Conservation (phyloP, 148 eudicot species). For the Arctostaphylos glauca region DNA sequence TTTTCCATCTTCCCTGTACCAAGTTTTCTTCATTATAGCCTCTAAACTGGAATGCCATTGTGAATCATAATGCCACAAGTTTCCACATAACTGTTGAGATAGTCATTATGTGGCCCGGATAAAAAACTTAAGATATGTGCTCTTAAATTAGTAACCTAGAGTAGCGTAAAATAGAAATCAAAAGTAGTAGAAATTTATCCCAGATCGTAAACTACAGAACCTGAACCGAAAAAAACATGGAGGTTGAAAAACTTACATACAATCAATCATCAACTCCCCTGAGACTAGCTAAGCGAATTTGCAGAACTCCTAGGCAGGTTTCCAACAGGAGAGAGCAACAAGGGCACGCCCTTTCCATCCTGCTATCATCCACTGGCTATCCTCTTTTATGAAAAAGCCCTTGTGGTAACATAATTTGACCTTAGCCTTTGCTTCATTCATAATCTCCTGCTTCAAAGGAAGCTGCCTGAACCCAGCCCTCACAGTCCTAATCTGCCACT, state of each 20-base stretch:
- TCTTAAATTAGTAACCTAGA: too few relatives aligned
- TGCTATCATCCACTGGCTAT: constrained; percentile 44
- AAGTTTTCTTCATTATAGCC: too few relatives aligned
- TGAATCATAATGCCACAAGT: too few relatives aligned
- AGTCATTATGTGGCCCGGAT: too few relatives aligned
- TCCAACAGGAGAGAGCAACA: constrained; percentile 43
- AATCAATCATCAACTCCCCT: not conserved
- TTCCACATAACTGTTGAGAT: too few relatives aligned
- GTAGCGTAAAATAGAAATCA: too few relatives aligned
- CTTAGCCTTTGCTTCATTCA: constrained; percentile 31
- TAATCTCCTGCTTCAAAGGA: constrained; percentile 32
- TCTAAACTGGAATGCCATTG: too few relatives aligned
- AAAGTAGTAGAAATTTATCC: too few relatives aligned
- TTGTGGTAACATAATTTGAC: constrained; percentile 40
- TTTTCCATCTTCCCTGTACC: too few relatives aligned
- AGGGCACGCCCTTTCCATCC: constrained; percentile 59
- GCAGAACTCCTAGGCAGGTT: constrained; percentile 25
- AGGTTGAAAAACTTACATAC: not conserved
- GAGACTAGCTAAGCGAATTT: not conserved
- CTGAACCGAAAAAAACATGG: not conserved
- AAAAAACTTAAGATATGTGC: too few relatives aligned
- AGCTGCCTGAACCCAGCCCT: constrained; percentile 50
- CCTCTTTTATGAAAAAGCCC: constrained; percentile 55
- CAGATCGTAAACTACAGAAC: too few relatives aligned
- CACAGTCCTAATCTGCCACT: constrained; percentile 45